These are phyloP conservation scores for Cyberlindnera xylosilytica DNA, from an alignment of 805 yeast species.

Conservation along the genomic window DNA sequence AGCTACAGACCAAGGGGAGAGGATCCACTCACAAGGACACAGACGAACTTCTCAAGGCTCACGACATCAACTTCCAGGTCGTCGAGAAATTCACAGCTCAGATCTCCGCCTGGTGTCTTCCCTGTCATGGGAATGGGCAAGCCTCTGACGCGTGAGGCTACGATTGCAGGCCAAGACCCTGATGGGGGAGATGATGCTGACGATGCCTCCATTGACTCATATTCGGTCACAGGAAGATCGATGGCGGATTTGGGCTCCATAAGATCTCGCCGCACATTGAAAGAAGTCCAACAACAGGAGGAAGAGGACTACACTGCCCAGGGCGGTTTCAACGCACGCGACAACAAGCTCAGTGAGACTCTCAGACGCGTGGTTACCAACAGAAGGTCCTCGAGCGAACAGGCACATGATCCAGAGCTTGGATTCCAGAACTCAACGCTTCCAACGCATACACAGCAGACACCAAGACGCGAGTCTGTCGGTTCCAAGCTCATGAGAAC, in stretches of 20 bases:
- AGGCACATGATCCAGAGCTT: neutral
- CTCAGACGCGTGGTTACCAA: slow-evolving; percentile 29
- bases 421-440: neutral
- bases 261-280: slow-evolving; percentile 8
- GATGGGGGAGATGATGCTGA: slow-evolving; percentile 12
- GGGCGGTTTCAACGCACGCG: slow-evolving; percentile 32
- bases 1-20: slow-evolving; percentile 17
- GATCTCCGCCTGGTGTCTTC: slow-evolving; percentile 75
- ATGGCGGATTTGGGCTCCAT: slow-evolving; percentile 2
- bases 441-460: slow-evolving; percentile 2
- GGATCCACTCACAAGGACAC: slow-evolving; percentile 3
- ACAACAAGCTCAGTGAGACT: slow-evolving; percentile 33
- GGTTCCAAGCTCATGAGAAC: slow-evolving; percentile 18
- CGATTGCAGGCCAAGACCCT: slow-evolving; percentile 44
- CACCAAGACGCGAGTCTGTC: slow-evolving; percentile 5
- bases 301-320: slow-evolving; percentile 25
- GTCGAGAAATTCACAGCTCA: slow-evolving; percentile 12
- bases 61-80: slow-evolving; percentile 6
- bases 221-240: slow-evolving; percentile 10
- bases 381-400: neutral
- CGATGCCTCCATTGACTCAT: slow-evolving; percentile 8
- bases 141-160: slow-evolving; percentile 52
- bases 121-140: slow-evolving; percentile 79
- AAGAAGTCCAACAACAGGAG: slow-evolving; percentile 26
- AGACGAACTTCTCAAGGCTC: slow-evolving; percentile 8